Evolutionary conservation across 768 basidiomycete species (phyloP), one percentile per base, ranked within the genome.

Genomic region (Postia placenta): DNA sequence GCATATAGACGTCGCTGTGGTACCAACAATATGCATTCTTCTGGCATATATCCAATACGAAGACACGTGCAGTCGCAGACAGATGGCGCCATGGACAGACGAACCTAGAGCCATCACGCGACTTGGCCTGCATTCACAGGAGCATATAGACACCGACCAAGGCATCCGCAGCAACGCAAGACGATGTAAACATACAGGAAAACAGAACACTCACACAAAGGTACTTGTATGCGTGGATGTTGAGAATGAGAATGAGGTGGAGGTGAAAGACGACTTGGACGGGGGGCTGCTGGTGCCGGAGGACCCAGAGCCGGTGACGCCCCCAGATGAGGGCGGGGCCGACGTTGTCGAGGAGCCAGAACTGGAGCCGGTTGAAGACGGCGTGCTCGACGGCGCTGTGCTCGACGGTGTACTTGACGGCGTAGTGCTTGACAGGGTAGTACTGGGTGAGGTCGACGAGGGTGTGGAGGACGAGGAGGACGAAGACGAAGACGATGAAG

Each of bases 401-500:
- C n/a, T n/a, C 17, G n/a, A n/a, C n/a, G 48, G 12, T 28, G 49
- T 19, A 30, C 20, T 17, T n/a, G 41, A 37, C 20, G 35, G 23
- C 27, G 45, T 15, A 35, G 26, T 48, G 49, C 45, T 30, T 0
- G 50, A 26, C 0, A 47, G 15, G 15, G 47, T 11, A 19, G 28
- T 51, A 22, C 50, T 37, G 17, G 50, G 17, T 1, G 51, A n/a
- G 12, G 42, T 42, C 19, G 55, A n/a, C 12, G 45, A 14, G 2
- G 52, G 15, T 12, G 49, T 11, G 30, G 57, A 39, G 22, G 55
- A 3, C 11, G 51, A 23, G 25, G 50, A 17, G 15, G 52, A 23
- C n/a, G 46, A 37, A 11, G 48, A 22, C 23, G 56, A 41, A 15
- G 54, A 38, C 14, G 55, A 37, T 20, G 28, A 38, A 14, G 56